Evolutionary conservation across 768 basidiomycete genomes (phyloP).

Genomic region (Strobilomyces dryophilus): DNA sequence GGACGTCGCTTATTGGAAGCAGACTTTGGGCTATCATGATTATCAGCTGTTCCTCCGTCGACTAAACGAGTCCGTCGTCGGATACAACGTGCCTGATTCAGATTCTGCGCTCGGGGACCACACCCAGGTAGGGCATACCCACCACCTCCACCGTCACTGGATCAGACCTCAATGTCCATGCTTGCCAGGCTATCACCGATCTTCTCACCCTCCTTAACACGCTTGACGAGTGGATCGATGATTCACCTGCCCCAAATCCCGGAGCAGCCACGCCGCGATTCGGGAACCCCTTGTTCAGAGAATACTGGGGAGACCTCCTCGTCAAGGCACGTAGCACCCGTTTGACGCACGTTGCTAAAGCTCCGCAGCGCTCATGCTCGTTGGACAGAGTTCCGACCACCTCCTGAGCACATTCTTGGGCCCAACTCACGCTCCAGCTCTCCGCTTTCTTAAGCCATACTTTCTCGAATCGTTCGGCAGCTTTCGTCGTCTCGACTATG

Average conservation of each 20-base stretch:
- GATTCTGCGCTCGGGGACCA: background rate
- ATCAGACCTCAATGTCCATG: background rate
- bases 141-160: background rate
- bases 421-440: conserved; percentile 36
- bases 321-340: conserved; percentile 54
- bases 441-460: conserved; percentile 74
- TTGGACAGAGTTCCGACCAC: conserved; percentile 46
- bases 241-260: conserved; percentile 68
- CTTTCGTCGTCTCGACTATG: conserved; percentile 90
- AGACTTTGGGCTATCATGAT: conserved; percentile 65
- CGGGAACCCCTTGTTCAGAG: conserved; percentile 87
- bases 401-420: conserved; percentile 51
- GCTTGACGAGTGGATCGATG: conserved; percentile 72
- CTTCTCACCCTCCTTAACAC: conserved; percentile 57
- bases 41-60: conserved; percentile 73
- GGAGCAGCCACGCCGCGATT: conserved; percentile 63
- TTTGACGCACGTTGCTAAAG: background rate
- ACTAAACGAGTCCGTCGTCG: conserved; percentile 75
- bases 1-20: conserved; percentile 71
- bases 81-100: conserved; percentile 30
- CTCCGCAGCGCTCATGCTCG: background rate
- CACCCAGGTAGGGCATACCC: conserved; percentile 19
- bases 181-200: conserved; percentile 41
- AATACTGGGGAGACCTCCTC: conserved; percentile 69
- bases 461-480: conserved; percentile 85